Percentiles rank a stretch among this genome's conserved stretches.
Evolutionary conservation across 805 yeast species (phyloP).

Genomic region (Ogataea pini): DNA sequence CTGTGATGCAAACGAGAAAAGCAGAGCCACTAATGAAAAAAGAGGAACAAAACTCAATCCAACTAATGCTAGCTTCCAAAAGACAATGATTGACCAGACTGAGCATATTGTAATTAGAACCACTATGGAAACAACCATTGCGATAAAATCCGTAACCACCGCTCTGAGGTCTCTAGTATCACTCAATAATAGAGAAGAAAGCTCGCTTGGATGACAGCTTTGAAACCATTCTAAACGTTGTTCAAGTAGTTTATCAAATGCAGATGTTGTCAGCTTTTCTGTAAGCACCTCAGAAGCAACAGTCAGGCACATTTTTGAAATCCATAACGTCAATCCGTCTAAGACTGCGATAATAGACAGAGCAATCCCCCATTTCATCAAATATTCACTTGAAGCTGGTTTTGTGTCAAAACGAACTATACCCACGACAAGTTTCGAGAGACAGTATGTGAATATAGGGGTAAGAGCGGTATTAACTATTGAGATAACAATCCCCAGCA

Average conservation of each 20-base stretch:
- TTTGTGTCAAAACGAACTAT: slow-evolving; percentile 50
- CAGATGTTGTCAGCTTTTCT: slow-evolving; percentile 46
- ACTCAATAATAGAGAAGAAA: slow-evolving; percentile 71
- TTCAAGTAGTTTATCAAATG: slow-evolving; percentile 49
- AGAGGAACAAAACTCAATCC: slow-evolving; percentile 76
- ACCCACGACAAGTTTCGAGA: slow-evolving; percentile 67
- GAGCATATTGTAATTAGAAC: slow-evolving; percentile 60
- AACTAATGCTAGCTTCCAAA: slow-evolving; percentile 87
- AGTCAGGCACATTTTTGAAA: slow-evolving; percentile 51
- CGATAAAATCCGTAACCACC: slow-evolving; percentile 61
- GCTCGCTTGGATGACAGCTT: slow-evolving; percentile 46
- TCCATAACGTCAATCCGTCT: slow-evolving; percentile 61
- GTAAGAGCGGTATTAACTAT: slow-evolving; percentile 60
- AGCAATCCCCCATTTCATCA: slow-evolving; percentile 66
- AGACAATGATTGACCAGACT: slow-evolving; percentile 73
- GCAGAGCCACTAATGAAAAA: slow-evolving; percentile 50
- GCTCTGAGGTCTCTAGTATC: slow-evolving; percentile 78
- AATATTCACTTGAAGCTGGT: slow-evolving; percentile 28
- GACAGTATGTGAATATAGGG: slow-evolving; percentile 78
- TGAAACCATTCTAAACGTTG: slow-evolving; percentile 59
- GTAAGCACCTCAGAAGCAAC: slow-evolving; percentile 72
- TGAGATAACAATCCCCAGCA: slow-evolving; percentile 55
- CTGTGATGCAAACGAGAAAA: slow-evolving; percentile 54
- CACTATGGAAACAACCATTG: slow-evolving; percentile 52
- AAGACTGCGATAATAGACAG: slow-evolving; percentile 61